These are phyloP conservation scores for Calocybe indica DNA, from an alignment of 768 basidiomycete species.

Conservation along the genomic window DNA sequence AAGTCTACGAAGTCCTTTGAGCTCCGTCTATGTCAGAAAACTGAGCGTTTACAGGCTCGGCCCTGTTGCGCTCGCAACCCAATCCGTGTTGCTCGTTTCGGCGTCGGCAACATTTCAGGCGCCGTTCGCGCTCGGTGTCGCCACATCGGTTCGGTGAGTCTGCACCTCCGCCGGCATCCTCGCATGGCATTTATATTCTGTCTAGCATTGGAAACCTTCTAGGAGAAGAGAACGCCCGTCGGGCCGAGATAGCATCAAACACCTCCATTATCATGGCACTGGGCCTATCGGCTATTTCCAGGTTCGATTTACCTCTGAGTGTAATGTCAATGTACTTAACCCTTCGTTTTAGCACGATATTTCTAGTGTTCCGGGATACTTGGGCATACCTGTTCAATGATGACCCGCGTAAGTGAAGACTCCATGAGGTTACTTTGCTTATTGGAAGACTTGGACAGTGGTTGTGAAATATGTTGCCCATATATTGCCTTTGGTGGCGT, in stretches of 20 bases:
- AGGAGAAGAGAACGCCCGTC: constrained; percentile 69
- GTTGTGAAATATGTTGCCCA: constrained; percentile 56
- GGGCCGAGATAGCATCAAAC: constrained; percentile 64
- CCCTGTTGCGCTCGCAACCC: constrained; percentile 76
- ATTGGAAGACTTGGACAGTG: constrained; percentile 25
- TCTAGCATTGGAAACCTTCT: constrained; percentile 81
- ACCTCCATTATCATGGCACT: constrained; percentile 64
- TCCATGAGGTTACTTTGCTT: background rate
- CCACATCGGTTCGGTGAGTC: constrained; percentile 74
- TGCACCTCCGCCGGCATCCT: background rate
- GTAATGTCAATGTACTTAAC: background rate
- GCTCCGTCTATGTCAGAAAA: background rate
- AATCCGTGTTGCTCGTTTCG: constrained; percentile 79
- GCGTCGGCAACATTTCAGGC: constrained; percentile 76
- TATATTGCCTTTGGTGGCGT: constrained; percentile 69
- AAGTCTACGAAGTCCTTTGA: constrained; percentile 8
- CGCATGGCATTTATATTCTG: background rate
- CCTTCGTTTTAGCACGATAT: constrained; percentile 34
- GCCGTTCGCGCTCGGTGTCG: constrained; percentile 78
- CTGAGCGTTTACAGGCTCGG: constrained; percentile 50
- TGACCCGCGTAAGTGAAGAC: constrained; percentile 41
- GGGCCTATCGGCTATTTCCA: constrained; percentile 56
- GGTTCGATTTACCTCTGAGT: constrained; percentile 30
- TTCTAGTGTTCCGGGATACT: constrained; percentile 52
- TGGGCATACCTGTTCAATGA: constrained; percentile 77